phyloP scores from a whole-genome alignment of 2,329 filamentous ascomycete genomes.

The Colletotrichum tanaceti region DNA sequence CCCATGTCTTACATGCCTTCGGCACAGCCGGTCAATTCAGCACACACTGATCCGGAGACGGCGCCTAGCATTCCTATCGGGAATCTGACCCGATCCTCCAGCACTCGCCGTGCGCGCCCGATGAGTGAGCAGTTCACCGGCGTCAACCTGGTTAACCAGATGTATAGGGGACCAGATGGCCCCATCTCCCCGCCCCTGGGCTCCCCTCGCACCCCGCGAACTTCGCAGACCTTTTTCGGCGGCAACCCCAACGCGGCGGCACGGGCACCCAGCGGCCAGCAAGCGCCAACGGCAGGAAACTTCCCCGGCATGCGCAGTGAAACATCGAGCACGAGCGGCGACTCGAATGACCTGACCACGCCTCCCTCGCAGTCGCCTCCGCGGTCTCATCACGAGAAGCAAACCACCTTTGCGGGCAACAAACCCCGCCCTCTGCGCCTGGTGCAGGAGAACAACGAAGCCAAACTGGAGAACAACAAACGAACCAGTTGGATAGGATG shows the following conservation, averaged over 20 bases:
- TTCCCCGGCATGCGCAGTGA: slow-evolving; percentile 78
- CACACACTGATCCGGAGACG: slow-evolving; percentile 75
- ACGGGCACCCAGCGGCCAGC: slow-evolving; percentile 62
- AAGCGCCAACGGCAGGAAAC: slow-evolving; percentile 66
- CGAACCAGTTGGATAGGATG: slow-evolving; percentile 75
- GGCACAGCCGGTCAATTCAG: slow-evolving; percentile 49
- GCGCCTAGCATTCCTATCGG: slow-evolving; percentile 81
- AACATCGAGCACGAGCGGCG: slow-evolving; percentile 74
- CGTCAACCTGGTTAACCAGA: slow-evolving; percentile 83
- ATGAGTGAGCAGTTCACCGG: slow-evolving; percentile 73
- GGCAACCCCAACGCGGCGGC: slow-evolving; percentile 65
- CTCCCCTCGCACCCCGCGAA: slow-evolving; percentile 70
- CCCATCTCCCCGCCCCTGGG: slow-evolving; percentile 70
- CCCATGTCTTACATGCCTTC: slow-evolving; percentile 69
- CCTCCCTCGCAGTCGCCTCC: slow-evolving; percentile 66
- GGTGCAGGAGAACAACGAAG: slow-evolving; percentile 79
- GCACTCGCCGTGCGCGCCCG: slow-evolving; percentile 66
- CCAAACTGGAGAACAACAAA: slow-evolving; percentile 63
- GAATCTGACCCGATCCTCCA: slow-evolving; percentile 64
- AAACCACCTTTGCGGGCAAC: slow-evolving; percentile 70
- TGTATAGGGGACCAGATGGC: slow-evolving; percentile 82
- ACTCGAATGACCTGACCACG: slow-evolving; percentile 67
- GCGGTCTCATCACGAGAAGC: slow-evolving; percentile 62
- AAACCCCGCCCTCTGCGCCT: slow-evolving; percentile 88
- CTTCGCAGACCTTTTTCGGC: slow-evolving; percentile 73